Conservation (phyloP, 148 eudicot species). For the Salicornia ramosissima region DNA sequence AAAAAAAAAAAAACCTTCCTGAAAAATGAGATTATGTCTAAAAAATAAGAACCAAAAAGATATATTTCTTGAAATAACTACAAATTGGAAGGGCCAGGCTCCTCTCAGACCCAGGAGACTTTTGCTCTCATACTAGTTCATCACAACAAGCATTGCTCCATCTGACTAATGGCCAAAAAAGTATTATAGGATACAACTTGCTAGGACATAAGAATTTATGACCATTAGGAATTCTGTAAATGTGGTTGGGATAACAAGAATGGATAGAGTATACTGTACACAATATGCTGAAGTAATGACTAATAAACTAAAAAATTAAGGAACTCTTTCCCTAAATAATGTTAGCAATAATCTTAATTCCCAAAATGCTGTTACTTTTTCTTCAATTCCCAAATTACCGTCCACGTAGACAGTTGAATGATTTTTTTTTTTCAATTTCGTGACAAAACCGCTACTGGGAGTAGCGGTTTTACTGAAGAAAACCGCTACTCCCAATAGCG, state of each 20-base stretch:
- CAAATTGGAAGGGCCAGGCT: not conserved
- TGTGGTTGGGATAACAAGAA: not conserved
- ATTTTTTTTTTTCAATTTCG: too few species aligned
- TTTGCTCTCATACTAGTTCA: not conserved
- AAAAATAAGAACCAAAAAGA: not conserved
- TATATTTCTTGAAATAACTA: not conserved
- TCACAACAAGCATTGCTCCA: not conserved
- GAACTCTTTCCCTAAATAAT: too few species aligned
- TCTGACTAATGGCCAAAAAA: not conserved
- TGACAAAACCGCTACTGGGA: too few species aligned
- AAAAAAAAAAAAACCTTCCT: not conserved
- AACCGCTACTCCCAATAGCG: too few species aligned
- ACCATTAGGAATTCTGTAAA: not conserved
- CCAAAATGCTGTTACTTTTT: too few species aligned
- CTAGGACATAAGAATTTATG: not conserved
- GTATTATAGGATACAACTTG: not conserved
- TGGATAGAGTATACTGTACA: not conserved
- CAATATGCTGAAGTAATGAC: not conserved
- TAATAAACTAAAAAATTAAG: not conserved
- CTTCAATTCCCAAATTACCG: too few species aligned
- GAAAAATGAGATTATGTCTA: not conserved
- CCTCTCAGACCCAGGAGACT: not conserved
- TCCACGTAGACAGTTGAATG: too few species aligned
- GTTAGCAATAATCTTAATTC: too few species aligned
- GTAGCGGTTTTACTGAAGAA: too few species aligned